Conservation (phyloP, 352 stramenopile species). For the Pythium aphanidermatum region DNA sequence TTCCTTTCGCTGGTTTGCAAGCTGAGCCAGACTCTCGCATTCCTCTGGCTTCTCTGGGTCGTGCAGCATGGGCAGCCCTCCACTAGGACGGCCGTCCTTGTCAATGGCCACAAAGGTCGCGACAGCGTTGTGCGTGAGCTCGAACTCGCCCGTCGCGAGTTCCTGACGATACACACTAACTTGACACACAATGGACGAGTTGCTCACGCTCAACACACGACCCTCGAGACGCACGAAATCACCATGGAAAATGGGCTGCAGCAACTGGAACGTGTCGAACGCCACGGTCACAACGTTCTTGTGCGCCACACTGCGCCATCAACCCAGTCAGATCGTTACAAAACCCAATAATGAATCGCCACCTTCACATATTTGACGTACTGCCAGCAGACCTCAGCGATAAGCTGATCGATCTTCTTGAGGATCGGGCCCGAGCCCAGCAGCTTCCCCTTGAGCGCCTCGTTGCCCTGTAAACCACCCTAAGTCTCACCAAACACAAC, state of each 20-base stretch:
- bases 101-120: slow-evolving; percentile 36
- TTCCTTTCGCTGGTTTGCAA: slow-evolving; percentile 28
- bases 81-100: slow-evolving; percentile 9
- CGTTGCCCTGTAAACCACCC: slow-evolving; percentile 25
- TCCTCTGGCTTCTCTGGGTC: slow-evolving; percentile 19
- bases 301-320: slow-evolving; percentile 18
- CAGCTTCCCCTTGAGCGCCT: slow-evolving; percentile 39
- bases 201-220: slow-evolving; percentile 28
- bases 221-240: slow-evolving; percentile 38
- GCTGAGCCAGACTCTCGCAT: slow-evolving; percentile 22
- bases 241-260: slow-evolving; percentile 32
- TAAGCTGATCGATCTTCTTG: slow-evolving; percentile 42
- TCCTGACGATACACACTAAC: slow-evolving; percentile 40
- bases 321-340: neutral
- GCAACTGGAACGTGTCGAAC: slow-evolving; percentile 38
- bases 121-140: slow-evolving; percentile 39
- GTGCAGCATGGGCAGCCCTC: slow-evolving; percentile 19
- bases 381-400: slow-evolving; percentile 29
- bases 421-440: slow-evolving; percentile 44
- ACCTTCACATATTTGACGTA: slow-evolving; percentile 7
- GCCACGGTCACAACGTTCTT: slow-evolving; percentile 31
- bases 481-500: neutral
- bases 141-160: slow-evolving; percentile 24
- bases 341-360: neutral
- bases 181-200: slow-evolving; percentile 36